Base-by-base conservation (phyloP, 2,329 filamentous ascomycete species). In the Alternaria hordeiaustralica region DNA sequence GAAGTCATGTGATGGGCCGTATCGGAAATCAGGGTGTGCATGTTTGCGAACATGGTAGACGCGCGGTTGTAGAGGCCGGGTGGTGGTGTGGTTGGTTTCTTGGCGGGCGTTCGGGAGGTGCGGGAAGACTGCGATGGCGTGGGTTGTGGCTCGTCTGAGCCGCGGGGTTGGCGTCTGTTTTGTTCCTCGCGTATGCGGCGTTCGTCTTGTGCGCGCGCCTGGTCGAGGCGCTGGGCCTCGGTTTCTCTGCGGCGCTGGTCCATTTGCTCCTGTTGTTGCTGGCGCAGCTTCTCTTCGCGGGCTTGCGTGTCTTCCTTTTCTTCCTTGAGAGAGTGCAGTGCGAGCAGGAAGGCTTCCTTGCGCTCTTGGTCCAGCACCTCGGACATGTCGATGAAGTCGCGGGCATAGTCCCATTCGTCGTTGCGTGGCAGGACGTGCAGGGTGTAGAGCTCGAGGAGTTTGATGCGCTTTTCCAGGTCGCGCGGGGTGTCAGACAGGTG, bases 351-450 rank as follows among this genome's bases (percentile, higher is more conserved):
- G 1, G 92, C 90, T 72, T 98, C 93, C 66, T 93, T 89, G 47
- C 93, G 88, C 82, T 98, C 96, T 56, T 97, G 95, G 78, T 98
- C 95, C 1, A 99, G 86, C 25, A 97, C 89, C 50, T 95, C 90
- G 78, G 90, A 96, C 75, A 93, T 88, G 73, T 86, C 89, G 75
- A 98, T 96, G 79, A 98, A 98, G 71, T 97, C 92, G 63, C 89
- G 88, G 5, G 96, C 93, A 73, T 97, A 97, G 62, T 97, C 93
- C 96, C 96, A 99, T 81, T 98, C 94, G 60, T 93, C 90, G 72
- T 97, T 98, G 57, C 93, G 88, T 6, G 95, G 89, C n/a, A 99
- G 88, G 8, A 98, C 93, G 76, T 99, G 96, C 5, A 99, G 86
- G 1, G 94, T 96, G 79, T 97, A 99, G 9, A 99, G 86, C 81